phyloP scores from a whole-genome alignment of 768 basidiomycete genomes.

The Trametes villosa region DNA sequence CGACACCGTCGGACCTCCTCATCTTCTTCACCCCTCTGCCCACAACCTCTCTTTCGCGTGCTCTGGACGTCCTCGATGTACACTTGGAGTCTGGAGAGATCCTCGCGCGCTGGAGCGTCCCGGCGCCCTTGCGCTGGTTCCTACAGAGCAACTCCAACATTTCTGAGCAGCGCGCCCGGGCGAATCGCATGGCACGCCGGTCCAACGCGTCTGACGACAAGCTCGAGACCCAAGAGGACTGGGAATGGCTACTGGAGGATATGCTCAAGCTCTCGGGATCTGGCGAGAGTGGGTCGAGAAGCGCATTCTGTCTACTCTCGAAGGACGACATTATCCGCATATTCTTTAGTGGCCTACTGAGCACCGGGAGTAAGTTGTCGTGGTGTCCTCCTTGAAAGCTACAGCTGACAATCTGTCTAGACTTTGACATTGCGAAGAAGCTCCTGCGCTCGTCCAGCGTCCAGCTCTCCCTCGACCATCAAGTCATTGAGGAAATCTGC shows the following conservation, averaged over 20 bases:
- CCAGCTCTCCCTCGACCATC: constrained; percentile 52
- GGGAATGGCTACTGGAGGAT: constrained; percentile 88
- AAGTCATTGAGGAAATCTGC: constrained; percentile 75
- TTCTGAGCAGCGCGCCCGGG: constrained; percentile 79
- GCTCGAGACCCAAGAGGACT: constrained; percentile 68
- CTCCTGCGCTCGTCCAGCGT: constrained; percentile 55
- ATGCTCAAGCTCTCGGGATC: constrained; percentile 80
- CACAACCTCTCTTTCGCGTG: constrained; percentile 71
- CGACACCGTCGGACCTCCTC: constrained; percentile 71
- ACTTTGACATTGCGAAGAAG: constrained; percentile 67
- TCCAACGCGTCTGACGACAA: constrained; percentile 59
- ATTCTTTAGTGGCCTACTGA: constrained; percentile 85
- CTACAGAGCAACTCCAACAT: constrained; percentile 71
- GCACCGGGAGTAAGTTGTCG: constrained; percentile 77
- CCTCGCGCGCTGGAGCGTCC: constrained; percentile 83
- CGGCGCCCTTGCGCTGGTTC: constrained; percentile 89
- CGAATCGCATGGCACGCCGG: constrained; percentile 81
- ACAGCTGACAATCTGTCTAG: constrained; percentile 40
- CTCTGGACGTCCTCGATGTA: constrained; percentile 89
- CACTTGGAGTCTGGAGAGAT: constrained; percentile 95
- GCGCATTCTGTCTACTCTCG: constrained; percentile 80
- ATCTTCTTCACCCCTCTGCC: constrained; percentile 85
- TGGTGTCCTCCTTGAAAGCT: not conserved
- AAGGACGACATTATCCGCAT: constrained; percentile 76
- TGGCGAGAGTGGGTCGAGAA: constrained; percentile 64